Evolutionary conservation across 2,329 filamentous ascomycete species (phyloP).

Genomic region (Pseudocercospora musae): DNA sequence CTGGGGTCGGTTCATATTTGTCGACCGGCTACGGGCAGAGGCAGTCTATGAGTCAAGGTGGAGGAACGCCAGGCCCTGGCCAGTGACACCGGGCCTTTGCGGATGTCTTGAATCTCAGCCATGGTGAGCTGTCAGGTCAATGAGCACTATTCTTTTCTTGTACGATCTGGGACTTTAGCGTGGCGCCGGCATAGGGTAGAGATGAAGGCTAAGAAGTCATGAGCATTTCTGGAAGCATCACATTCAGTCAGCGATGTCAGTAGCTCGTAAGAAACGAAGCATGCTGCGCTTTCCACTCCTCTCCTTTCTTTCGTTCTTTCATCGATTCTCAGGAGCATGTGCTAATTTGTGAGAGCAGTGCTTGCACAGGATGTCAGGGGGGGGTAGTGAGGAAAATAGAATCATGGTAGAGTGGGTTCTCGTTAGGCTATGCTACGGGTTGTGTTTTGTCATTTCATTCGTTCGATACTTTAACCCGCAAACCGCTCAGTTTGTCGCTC

Average conservation of each 20-base stretch:
- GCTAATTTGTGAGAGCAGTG: background rate
- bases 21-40: conserved; percentile 26
- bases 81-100: conserved; percentile 2
- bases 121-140: background rate
- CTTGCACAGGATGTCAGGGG: no score
- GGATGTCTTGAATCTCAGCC: background rate
- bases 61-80: background rate
- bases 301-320: background rate
- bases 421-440: no score
- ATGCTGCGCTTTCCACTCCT: background rate
- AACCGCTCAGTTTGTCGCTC: background rate
- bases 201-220: background rate
- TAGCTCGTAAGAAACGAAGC: background rate
- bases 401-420: background rate
- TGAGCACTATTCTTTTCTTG: conserved; percentile 1
- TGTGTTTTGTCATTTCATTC: no score
- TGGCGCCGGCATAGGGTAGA: background rate
- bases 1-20: conserved; percentile 31
- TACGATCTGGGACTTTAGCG: conserved; percentile 1
- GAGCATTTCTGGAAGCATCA: conserved; percentile 1
- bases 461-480: no score
- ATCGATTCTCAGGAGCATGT: background rate
- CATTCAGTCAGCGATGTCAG: background rate
- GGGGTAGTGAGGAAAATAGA: background rate
- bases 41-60: conserved; percentile 5